Conservation (phyloP, 768 basidiomycete species). For the Russula brevipes region DNA sequence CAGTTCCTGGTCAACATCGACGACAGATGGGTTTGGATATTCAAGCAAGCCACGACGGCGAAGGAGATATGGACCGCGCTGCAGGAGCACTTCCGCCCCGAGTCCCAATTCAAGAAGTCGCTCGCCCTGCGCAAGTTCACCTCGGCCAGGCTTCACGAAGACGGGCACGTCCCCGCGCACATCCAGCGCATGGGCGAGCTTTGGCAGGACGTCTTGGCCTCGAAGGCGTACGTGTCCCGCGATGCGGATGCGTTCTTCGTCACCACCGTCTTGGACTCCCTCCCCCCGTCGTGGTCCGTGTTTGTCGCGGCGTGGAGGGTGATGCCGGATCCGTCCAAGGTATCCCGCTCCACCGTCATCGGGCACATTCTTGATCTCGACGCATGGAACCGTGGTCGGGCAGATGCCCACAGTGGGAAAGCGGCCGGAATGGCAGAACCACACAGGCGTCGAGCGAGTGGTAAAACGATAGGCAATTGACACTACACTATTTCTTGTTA, state of each 20-base stretch:
- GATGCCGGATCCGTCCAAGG: neutral
- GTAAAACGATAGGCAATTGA: neutral
- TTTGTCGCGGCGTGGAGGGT: constrained; percentile 15
- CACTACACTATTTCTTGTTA: neutral
- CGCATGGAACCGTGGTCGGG: constrained; percentile 20
- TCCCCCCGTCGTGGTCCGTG: constrained; percentile 17
- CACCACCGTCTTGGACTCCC: constrained; percentile 10
- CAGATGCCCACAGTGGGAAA: constrained; percentile 5
- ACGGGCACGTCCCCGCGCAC: constrained; percentile 16
- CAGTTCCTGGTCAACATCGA: constrained; percentile 16
- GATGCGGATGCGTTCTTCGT: constrained; percentile 12
- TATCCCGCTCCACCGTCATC: neutral
- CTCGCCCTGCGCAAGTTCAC: constrained; percentile 16
- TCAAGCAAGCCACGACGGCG: neutral
- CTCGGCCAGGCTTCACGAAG: constrained; percentile 2
- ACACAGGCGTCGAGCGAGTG: neutral
- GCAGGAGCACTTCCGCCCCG: constrained; percentile 14
- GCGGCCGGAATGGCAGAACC: neutral
- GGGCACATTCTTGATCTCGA: constrained; percentile 19
- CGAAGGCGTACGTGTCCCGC: neutral
- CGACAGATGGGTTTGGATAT: constrained; percentile 16
- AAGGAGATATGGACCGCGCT: constrained; percentile 12
- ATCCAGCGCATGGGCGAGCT: constrained; percentile 20
- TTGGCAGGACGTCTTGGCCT: constrained; percentile 18
- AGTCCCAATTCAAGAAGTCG: constrained; percentile 15